Evolutionary conservation across 163 green algal genomes (phyloP), one percentile per base, ranked within the genome.

Genomic region (Coccomyxa subellipsoidea): DNA sequence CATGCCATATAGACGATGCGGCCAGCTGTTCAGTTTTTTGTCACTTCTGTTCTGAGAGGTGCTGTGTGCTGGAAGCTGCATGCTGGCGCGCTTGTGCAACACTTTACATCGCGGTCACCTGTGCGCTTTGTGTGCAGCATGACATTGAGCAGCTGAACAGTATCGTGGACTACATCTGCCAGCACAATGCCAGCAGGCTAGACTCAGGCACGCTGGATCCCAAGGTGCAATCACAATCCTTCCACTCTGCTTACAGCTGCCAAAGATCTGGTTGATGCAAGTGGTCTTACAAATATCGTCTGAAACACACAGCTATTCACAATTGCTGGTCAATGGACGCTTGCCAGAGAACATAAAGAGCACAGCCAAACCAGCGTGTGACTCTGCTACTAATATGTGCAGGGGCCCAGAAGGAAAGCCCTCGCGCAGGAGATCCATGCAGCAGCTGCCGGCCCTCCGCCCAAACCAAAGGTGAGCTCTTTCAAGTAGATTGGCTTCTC

Each of bases 391-490:
- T n/a, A n/a, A n/a, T n/a, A n/a, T 40, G 70, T 31, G 31, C 21
- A 77, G 70, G 70, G 70, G 7, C 70, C 70, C 23, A 1, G 32
- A 32, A 31, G 31, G 70, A 39, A 27, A 47, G 70, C 18, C 0
- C 21, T 77, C 31, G 70, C 70, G 4, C 70, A 77, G 70, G 27
- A 77, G 70, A n/a, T 77, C 8, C 70, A 40, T 47, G 70, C 70
- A 38, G 70, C 70, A 25, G 32, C 34, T 27, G 32, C 70, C 31
- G 8, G 12, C 7, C 70, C 70, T 25, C 27, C 70, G 31, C 32
- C 5, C 2, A 77, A 73, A 37, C 66, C 66, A 34, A 73, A 35
- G 66, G 66, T 35, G 21, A 7, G 1, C 7, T 36, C 29, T 23
- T n/a, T n/a, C n/a, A n/a, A n/a, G n/a, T n/a, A n/a, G n/a, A n/a